Conservation (phyloP, 495 filamentous ascomycete genomes). For the Penicillium pancosmium region DNA sequence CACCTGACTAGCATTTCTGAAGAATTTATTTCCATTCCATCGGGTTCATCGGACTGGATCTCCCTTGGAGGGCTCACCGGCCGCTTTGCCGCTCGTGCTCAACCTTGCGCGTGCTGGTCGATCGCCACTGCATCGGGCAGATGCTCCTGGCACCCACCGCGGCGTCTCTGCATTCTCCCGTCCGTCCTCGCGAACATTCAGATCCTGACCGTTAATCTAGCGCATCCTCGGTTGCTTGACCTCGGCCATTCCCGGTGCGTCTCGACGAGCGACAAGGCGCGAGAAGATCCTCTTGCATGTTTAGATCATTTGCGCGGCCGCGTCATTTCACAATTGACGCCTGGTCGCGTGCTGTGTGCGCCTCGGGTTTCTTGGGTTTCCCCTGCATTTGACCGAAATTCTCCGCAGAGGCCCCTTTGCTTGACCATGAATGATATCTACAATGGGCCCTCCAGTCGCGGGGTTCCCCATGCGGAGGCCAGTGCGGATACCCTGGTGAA, state of each 20-base stretch:
- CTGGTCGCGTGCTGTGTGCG: constrained; percentile 19
- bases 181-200: constrained; percentile 16
- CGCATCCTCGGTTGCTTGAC: constrained; percentile 13
- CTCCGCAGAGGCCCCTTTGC: not conserved
- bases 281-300: constrained; percentile 19
- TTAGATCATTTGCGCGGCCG: constrained; percentile 25
- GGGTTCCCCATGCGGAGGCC: constrained; percentile 25
- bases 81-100: constrained; percentile 31
- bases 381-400: not conserved
- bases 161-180: constrained; percentile 15
- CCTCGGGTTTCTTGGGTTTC: constrained; percentile 4
- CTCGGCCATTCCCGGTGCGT: constrained; percentile 18
- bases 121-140: constrained; percentile 32
- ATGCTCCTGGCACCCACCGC: constrained; percentile 20
- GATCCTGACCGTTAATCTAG: constrained; percentile 22
- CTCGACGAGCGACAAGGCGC: constrained; percentile 29
- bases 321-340: constrained; percentile 23
- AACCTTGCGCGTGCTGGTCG: constrained; percentile 33
- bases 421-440: constrained; percentile 26
- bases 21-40: constrained; percentile 1
- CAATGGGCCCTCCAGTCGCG: constrained; percentile 20
- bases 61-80: constrained; percentile 10
- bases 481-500: constrained; percentile 21
- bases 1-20: constrained; percentile 3
- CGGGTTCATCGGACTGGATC: constrained; percentile 1